These are phyloP conservation scores for Smittium mucronatum DNA, from an alignment of 371 early-diverging fungal genomes.

Conservation along the genomic window DNA sequence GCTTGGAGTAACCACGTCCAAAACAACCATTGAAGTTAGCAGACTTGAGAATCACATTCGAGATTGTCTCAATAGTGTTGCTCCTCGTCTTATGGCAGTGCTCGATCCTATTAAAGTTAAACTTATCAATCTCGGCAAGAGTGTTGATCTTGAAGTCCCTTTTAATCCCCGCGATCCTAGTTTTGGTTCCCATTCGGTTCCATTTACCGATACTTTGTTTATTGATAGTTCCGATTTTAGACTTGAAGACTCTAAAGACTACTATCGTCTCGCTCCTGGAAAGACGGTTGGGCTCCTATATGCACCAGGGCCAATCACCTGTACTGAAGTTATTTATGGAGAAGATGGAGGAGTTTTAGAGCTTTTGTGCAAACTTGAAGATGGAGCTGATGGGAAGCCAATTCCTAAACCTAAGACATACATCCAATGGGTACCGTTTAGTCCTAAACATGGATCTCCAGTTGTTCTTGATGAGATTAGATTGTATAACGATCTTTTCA, in stretches of 20 bases:
- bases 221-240: slow-evolving; percentile 95
- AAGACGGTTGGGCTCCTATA: slow-evolving; percentile 90
- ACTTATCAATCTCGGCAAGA: slow-evolving; percentile 71
- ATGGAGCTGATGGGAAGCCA: slow-evolving; percentile 42
- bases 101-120: slow-evolving; percentile 81
- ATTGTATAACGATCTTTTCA: slow-evolving; percentile 77
- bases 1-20: slow-evolving; percentile 81
- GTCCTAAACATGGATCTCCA: slow-evolving; percentile 65
- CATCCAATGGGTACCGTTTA: slow-evolving; percentile 96
- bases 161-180: slow-evolving; percentile 71
- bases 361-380: slow-evolving; percentile 65
- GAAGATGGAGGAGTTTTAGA: slow-evolving; percentile 60
- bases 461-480: slow-evolving; percentile 70
- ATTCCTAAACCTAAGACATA: slow-evolving; percentile 80
- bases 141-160: slow-evolving; percentile 61
- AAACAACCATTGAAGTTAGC: slow-evolving; percentile 78
- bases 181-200: slow-evolving; percentile 71
- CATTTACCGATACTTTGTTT: slow-evolving; percentile 77
- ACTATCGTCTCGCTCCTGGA: slow-evolving; percentile 84
- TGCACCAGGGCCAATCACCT: slow-evolving; percentile 70
- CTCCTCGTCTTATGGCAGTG: slow-evolving; percentile 86
- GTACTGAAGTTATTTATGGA: slow-evolving; percentile 62
- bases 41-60: slow-evolving; percentile 93
- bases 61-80: slow-evolving; percentile 81
- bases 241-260: slow-evolving; percentile 79